Percentiles rank a stretch among this genome's conserved stretches.
These are phyloP conservation scores for Triticum aestivum DNA, from an alignment of 176 grass and related monocot species.

Conservation along the genomic window IWGSC_CS_RefSeq_v2.1 NC_057797.1:423345102-423345601, in stretches of 20 bases:
- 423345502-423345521: not conserved
- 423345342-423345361: not conserved
- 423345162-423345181: too few species aligned
- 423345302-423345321: not conserved
- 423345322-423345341: not conserved
- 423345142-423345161: too few species aligned
- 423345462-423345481: not conserved
- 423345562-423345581: not conserved
- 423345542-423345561: not conserved
- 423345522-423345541: not conserved
- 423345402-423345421: not conserved
- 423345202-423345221: not conserved
- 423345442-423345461: not conserved
- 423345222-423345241: not conserved
- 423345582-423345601: not conserved
- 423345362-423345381: not conserved
- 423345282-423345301: not conserved
- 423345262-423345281: not conserved
- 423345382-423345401: not conserved
- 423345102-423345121: too few species aligned
- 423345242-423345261: not conserved
- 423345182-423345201: too few species aligned
- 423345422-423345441: not conserved
- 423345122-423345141: too few species aligned
- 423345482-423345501: not conserved